phyloP scores from a whole-genome alignment of 192 early-diverging fungal species.

The Linnemannia zychae region DNA sequence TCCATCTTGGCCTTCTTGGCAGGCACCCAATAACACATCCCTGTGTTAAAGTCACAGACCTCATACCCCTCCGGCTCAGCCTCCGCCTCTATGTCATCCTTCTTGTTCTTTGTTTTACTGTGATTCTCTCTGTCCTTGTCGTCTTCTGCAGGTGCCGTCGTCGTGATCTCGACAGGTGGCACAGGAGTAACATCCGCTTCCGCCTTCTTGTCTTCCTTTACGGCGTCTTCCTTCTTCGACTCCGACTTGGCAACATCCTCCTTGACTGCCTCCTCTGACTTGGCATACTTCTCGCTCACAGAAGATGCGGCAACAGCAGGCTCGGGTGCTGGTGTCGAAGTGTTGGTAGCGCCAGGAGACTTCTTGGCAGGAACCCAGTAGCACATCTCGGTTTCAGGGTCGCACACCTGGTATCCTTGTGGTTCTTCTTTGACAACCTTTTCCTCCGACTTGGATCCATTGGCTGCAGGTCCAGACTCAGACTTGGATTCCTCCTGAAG shows the following conservation, averaged over 20 bases:
- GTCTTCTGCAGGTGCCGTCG: neutral
- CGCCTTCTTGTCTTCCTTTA: neutral
- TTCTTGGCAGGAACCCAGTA: constrained; percentile 49
- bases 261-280: neutral
- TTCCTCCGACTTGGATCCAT: neutral
- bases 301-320: neutral
- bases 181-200: neutral
- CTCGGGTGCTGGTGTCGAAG: neutral
- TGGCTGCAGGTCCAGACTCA: neutral
- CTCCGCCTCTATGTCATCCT: neutral
- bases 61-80: constrained; percentile 43
- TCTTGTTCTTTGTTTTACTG: neutral
- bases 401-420: constrained; percentile 47
- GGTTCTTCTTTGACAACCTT: constrained; percentile 15
- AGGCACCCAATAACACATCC: constrained; percentile 50
- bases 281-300: neutral
- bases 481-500: neutral
- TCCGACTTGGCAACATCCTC: neutral
- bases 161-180: neutral
- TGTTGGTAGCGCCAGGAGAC: neutral
- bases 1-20: constrained; percentile 22
- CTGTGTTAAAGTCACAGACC: constrained; percentile 38
- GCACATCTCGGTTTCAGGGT: constrained; percentile 40
- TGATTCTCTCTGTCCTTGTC: neutral
- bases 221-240: neutral